Percentiles rank a stretch among this genome's conserved stretches.
Conservation (phyloP, 2,329 filamentous ascomycete genomes). For the Pyricularia pennisetigena region DNA sequence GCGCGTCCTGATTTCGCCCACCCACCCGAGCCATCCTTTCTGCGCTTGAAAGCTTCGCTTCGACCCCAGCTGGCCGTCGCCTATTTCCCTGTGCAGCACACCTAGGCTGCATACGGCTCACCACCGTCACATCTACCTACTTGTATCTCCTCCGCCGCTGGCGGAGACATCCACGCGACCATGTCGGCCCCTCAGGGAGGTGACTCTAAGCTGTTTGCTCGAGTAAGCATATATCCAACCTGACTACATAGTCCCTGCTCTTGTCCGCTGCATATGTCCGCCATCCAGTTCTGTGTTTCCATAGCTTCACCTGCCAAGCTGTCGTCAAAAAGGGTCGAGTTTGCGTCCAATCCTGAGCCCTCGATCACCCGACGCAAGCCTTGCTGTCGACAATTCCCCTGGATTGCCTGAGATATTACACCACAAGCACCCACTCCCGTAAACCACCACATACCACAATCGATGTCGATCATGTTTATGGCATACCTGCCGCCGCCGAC, state of each 20-base stretch:
- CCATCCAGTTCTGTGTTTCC: background rate
- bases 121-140: background rate
- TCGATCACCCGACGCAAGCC: background rate
- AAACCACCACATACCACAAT: background rate
- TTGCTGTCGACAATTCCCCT: background rate
- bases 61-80: background rate
- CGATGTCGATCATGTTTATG: slow-evolving; percentile 35
- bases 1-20: background rate
- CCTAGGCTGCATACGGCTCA: background rate
- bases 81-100: background rate
- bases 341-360: background rate
- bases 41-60: background rate
- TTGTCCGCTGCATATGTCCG: background rate
- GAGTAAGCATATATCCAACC: slow-evolving; percentile 49
- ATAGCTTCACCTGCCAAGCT: background rate
- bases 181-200: slow-evolving; percentile 59
- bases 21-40: background rate
- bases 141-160: background rate
- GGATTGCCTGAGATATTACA: background rate
- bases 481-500: slow-evolving; percentile 36
- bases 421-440: background rate
- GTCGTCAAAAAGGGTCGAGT: background rate
- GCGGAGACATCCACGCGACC: slow-evolving; percentile 17
- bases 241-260: slow-evolving; percentile 3
- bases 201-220: slow-evolving; percentile 98